Evolutionary conservation across 306 rosid genomes (phyloP).

Genomic region (Ormosia emarginata): DNA sequence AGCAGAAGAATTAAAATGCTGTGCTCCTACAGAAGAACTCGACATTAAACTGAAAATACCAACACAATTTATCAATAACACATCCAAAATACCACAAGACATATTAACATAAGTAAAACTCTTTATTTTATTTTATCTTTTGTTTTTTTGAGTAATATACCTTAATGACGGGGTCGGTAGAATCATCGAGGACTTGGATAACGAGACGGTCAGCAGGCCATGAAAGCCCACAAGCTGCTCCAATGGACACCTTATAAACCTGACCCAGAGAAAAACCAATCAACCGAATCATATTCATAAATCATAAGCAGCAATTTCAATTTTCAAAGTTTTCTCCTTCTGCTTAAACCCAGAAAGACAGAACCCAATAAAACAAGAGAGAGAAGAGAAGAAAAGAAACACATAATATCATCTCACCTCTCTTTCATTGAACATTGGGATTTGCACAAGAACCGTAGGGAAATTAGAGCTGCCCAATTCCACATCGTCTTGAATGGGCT

Average conservation of each 20-base stretch:
- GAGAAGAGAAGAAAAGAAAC: background rate
- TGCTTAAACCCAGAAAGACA: conserved; percentile 6
- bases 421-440: conserved; percentile 89
- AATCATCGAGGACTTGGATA: conserved; percentile 89
- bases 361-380: background rate
- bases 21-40: background rate
- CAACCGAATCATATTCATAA: background rate
- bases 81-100: background rate
- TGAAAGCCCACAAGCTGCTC: conserved; percentile 89
- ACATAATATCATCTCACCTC: conserved; percentile 65
- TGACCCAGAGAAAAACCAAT: conserved; percentile 15
- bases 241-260: conserved; percentile 92
- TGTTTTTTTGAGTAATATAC: conserved; percentile 18
- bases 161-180: conserved; percentile 77
- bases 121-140: too few relatives aligned
- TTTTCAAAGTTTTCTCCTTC: background rate
- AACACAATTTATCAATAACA: background rate
- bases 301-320: background rate
- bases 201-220: conserved; percentile 93
- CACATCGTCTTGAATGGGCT: conserved; percentile 59
- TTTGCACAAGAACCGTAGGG: conserved; percentile 74
- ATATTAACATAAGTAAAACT: too few relatives aligned
- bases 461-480: conserved; percentile 69
- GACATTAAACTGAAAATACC: background rate
- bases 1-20: background rate